Evolutionary conservation across 2,329 filamentous ascomycete species (phyloP).

Genomic region (Pseudogymnoascus sp.): DNA sequence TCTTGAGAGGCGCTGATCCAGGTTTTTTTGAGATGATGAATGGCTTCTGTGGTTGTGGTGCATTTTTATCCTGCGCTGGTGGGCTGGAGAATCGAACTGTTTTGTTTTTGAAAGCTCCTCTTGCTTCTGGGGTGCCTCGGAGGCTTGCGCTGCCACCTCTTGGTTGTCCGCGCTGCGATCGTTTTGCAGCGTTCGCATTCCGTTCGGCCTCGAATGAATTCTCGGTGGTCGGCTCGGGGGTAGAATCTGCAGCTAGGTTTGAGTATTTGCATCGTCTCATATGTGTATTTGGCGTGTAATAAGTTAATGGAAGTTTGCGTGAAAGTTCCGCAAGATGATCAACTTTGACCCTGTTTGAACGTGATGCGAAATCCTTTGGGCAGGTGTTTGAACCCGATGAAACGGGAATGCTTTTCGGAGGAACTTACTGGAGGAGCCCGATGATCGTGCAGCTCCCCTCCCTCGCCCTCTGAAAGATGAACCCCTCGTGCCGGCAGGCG

Average conservation of each 20-base stretch:
- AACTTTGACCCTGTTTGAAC: slow-evolving; percentile 1
- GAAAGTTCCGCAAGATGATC: slow-evolving; percentile 4
- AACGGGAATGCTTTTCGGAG: neutral
- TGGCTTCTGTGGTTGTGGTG: neutral
- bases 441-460: slow-evolving; percentile 24
- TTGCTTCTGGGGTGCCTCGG: slow-evolving; percentile 19
- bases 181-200: slow-evolving; percentile 28
- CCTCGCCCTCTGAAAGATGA: slow-evolving; percentile 27
- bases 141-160: slow-evolving; percentile 17
- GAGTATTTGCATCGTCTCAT: slow-evolving; percentile 15
- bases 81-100: slow-evolving; percentile 22
- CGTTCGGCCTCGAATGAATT: slow-evolving; percentile 26
- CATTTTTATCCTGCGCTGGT: neutral
- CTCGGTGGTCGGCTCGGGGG: slow-evolving; percentile 12
- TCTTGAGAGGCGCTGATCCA: neutral
- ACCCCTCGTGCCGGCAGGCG: slow-evolving; percentile 19
- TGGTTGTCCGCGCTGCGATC: slow-evolving; percentile 21
- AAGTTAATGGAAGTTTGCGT: slow-evolving; percentile 13
- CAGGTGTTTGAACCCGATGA: neutral
- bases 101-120: slow-evolving; percentile 19
- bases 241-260: slow-evolving; percentile 17
- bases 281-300: slow-evolving; percentile 8
- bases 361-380: neutral
- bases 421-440: slow-evolving; percentile 26
- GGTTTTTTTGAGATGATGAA: slow-evolving; percentile 9